Evolutionary conservation across 345 rosid genomes (phyloP), one percentile per base, ranked within the genome.

Genomic region (Sonneratia caseolaris): DNA sequence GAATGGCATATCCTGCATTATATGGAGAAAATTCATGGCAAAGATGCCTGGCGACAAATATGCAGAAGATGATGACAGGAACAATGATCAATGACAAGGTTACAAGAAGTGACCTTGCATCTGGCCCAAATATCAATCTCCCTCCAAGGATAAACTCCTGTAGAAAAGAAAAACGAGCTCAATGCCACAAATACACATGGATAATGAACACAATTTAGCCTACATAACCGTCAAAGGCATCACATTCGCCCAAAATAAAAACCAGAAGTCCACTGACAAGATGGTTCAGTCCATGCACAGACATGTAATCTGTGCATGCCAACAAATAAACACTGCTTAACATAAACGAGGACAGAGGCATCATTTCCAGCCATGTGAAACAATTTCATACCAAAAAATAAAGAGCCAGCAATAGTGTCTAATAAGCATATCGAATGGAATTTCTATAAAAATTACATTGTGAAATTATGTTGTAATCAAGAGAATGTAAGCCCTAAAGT

Each of bases 91-190:
- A 82, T 69, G 88, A 80, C 57, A 94, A 80, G 40, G 98, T 94
- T 71, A 82, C 82, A 68, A 88, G 80, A 68, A 94, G 75, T 55
- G 97, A 90, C 78, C 71, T 85, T 68, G 96, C 97, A 87, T 94
- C 97, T 68, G 98, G 98, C 55, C 98, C 98, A 79, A 94, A 91
- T 74, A 94, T 87, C 84, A 94, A 79, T 76, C 98, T 90, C 80
- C 97, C 98, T 78, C 88, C 86, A 79, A 94, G 80, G 70, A 72
- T 65, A 69, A 73, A 73, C 51, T 85, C 92, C 97, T 94, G 93
- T 69, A 82, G 68, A 78, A 68, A 38, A 37, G 48, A 71, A 42
- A 18, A 21, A 8, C 2, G 64, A 3, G 73, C 22, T 71, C 38
- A 71, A 55, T 42, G 37, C 66, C 32, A 62, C 38, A 62, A 61